phyloP scores from a whole-genome alignment of 2,329 filamentous ascomycete genomes.

The Parastagonospora avenae region DNA sequence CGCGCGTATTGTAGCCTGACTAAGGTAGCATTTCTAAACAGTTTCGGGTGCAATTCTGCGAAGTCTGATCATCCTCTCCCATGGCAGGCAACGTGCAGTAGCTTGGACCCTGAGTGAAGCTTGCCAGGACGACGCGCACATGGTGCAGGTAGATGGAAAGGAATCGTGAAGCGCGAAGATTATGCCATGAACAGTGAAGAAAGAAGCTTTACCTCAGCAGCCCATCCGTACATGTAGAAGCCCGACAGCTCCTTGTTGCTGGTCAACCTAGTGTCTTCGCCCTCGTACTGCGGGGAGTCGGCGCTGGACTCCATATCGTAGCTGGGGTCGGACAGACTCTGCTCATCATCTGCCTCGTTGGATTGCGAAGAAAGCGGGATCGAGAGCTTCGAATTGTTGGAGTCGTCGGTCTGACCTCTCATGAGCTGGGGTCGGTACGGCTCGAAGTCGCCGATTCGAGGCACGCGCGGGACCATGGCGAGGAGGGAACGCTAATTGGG shows the following conservation, averaged over 20 bases:
- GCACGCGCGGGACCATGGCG: constrained; percentile 39
- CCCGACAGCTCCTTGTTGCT: constrained; percentile 85
- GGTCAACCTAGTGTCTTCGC: constrained; percentile 87
- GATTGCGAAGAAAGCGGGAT: constrained; percentile 42
- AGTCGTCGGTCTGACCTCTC: constrained; percentile 29
- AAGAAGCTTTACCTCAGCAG: constrained; percentile 67
- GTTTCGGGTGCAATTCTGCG: too few relatives aligned
- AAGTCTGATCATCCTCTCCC: too few relatives aligned
- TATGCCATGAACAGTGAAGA: not conserved
- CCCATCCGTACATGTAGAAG: constrained; percentile 97
- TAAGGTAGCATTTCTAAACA: too few relatives aligned
- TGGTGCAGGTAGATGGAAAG: not conserved
- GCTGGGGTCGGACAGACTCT: constrained; percentile 38
- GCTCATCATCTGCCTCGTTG: constrained; percentile 53
- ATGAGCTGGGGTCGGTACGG: constrained; percentile 30
- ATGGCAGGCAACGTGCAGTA: not conserved
- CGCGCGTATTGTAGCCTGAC: too few relatives aligned
- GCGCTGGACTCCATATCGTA: constrained; percentile 42
- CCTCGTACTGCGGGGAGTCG: constrained; percentile 65
- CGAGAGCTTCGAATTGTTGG: constrained; percentile 42
- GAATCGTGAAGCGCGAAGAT: not conserved
- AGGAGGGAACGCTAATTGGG: constrained; percentile 32
- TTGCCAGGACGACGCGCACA: not conserved
- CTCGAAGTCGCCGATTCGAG: constrained; percentile 14
- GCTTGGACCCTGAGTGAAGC: constrained; percentile 4